phyloP scores from a whole-genome alignment of 116 monocot genomes.

The Dioscorea cayenensis region DNA sequence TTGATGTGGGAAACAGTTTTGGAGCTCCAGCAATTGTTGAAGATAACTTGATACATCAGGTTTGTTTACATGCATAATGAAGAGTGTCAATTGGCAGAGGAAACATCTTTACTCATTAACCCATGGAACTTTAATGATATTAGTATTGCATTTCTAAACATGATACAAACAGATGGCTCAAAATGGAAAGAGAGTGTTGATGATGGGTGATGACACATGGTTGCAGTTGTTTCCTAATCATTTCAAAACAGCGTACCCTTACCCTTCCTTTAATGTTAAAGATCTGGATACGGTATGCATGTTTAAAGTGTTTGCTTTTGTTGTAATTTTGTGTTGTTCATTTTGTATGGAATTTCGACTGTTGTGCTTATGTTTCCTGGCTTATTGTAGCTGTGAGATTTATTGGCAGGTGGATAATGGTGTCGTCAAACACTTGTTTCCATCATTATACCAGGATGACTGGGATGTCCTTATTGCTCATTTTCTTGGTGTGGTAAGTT shows the following conservation, averaged over 20 bases:
- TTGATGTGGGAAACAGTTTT: slow-evolving; percentile 98
- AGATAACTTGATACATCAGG: slow-evolving; percentile 95
- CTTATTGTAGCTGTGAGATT: neutral
- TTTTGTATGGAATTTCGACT: neutral
- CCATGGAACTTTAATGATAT: too few species aligned
- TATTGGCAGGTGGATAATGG: slow-evolving; percentile 81
- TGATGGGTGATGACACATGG: slow-evolving; percentile 99
- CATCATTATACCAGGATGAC: slow-evolving; percentile 72
- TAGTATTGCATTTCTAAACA: too few species aligned
- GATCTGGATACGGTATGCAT: slow-evolving; percentile 85
- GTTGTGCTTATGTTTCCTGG: neutral
- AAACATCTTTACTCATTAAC: too few species aligned
- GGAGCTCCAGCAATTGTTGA: slow-evolving; percentile 94
- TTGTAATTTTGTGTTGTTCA: neutral
- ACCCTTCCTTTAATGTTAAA: slow-evolving; percentile 98
- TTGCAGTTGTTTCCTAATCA: slow-evolving; percentile 83
- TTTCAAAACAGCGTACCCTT: slow-evolving; percentile 70
- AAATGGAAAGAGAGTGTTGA: slow-evolving; percentile 86
- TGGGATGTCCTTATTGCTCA: slow-evolving; percentile 99
- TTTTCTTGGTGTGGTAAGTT: slow-evolving; percentile 95
- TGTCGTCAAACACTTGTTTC: slow-evolving; percentile 68
- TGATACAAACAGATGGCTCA: slow-evolving; percentile 40
- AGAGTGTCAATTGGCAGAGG: too few species aligned
- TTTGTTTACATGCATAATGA: slow-evolving; percentile 11
- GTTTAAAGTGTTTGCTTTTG: neutral